These are phyloP conservation scores for Melampsora americana DNA, from an alignment of 1,284 basidiomycete species.

Conservation along the genomic window DNA sequence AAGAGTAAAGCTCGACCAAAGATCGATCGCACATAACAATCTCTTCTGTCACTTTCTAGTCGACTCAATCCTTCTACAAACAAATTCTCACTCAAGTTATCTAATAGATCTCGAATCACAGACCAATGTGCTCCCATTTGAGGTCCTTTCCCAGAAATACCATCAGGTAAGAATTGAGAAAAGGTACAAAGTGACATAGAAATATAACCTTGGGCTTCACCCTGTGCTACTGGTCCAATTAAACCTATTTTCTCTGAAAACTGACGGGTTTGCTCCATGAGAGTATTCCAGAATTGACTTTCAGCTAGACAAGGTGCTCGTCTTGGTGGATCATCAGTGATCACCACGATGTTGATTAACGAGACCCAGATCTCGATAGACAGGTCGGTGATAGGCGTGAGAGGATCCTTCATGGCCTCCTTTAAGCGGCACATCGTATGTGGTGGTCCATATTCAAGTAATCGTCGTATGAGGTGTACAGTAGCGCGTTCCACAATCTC, in stretches of 20 bases:
- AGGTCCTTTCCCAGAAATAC: not conserved
- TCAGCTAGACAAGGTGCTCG: not conserved
- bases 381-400: conserved; percentile 15
- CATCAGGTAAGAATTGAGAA: conserved; percentile 21
- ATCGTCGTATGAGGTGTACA: conserved; percentile 14
- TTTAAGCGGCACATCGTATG: conserved; percentile 24
- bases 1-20: conserved; percentile 33
- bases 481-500: conserved; percentile 24
- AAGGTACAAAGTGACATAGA: conserved; percentile 30
- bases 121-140: conserved; percentile 20
- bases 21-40: conserved; percentile 19
- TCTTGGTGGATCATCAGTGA: not conserved
- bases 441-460: conserved; percentile 36
- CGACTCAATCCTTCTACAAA: conserved; percentile 10
- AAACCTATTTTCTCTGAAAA: conserved; percentile 16
- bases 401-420: not conserved
- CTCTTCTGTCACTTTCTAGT: conserved; percentile 18
- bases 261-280: conserved; percentile 9
- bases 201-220: conserved; percentile 23
- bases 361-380: conserved; percentile 28
- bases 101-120: conserved; percentile 17
- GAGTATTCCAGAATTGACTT: conserved; percentile 12
- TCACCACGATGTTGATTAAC: conserved; percentile 28
- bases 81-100: conserved; percentile 11
- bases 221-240: conserved; percentile 8